These are phyloP conservation scores for Harrya chromipes DNA, from an alignment of 768 basidiomycete species.

Conservation along the genomic window DNA sequence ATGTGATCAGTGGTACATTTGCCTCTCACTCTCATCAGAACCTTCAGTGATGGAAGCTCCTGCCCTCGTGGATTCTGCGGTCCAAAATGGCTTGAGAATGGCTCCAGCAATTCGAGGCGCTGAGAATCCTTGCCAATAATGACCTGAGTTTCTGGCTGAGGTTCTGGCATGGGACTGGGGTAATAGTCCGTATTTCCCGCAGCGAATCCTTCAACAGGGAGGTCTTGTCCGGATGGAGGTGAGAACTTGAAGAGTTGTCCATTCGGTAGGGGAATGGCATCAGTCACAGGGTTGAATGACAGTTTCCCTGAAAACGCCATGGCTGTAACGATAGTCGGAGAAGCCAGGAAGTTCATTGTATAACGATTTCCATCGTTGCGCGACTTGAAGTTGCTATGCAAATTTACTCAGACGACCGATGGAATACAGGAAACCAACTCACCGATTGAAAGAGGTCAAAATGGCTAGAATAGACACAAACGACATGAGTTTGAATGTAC, in stretches of 20 bases:
- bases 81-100: slow-evolving; percentile 77
- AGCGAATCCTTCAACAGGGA: slow-evolving; percentile 82
- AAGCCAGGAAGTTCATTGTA: slow-evolving; percentile 98
- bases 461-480: slow-evolving; percentile 56
- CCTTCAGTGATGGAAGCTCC: slow-evolving; percentile 80
- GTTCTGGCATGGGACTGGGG: slow-evolving; percentile 68
- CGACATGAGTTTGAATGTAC: slow-evolving; percentile 4
- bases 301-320: slow-evolving; percentile 95
- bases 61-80: slow-evolving; percentile 46
- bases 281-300: slow-evolving; percentile 90
- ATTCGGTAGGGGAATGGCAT: slow-evolving; percentile 61
- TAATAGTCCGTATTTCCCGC: slow-evolving; percentile 72
- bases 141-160: slow-evolving; percentile 73
- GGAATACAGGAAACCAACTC: slow-evolving; percentile 30
- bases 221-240: slow-evolving; percentile 79
- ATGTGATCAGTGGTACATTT: slow-evolving; percentile 99
- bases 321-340: slow-evolving; percentile 94
- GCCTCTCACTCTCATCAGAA: slow-evolving; percentile 89
- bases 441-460: slow-evolving; percentile 94
- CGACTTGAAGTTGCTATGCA: slow-evolving; percentile 74
- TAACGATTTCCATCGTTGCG: slow-evolving; percentile 93
- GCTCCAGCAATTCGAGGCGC: slow-evolving; percentile 81
- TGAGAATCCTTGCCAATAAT: slow-evolving; percentile 77
- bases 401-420: slow-evolving; percentile 1
- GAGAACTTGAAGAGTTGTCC: slow-evolving; percentile 82